phyloP scores from a whole-genome alignment of 208 protist species.

The Leishmania gerbilli region DNA sequence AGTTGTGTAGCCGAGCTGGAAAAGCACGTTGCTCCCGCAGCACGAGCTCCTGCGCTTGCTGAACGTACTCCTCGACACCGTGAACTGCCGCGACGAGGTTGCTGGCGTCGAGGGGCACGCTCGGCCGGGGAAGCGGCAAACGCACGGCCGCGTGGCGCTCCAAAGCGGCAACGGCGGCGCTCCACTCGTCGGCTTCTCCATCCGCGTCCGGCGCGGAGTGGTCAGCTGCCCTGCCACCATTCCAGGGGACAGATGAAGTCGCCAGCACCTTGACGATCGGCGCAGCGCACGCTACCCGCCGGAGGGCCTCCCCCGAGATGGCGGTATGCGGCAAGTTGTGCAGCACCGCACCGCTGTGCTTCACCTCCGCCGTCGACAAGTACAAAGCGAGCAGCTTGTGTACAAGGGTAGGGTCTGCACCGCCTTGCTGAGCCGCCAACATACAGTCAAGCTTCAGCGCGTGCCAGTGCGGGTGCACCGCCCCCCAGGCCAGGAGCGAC shows the following conservation, averaged over 20 bases:
- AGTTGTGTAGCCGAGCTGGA: conserved; percentile 50
- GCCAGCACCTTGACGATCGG: conserved; percentile 41
- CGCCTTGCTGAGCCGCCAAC: conserved; percentile 37
- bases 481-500: conserved; percentile 86
- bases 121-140: conserved; percentile 33
- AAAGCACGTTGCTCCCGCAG: conserved; percentile 53
- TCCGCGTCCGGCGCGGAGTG: not conserved
- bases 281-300: conserved; percentile 4
- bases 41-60: conserved; percentile 33
- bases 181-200: not conserved
- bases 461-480: conserved; percentile 50
- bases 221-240: not conserved
- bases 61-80: conserved; percentile 49
- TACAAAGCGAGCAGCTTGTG: conserved; percentile 50
- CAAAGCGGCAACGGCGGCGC: conserved; percentile 6
- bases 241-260: conserved; percentile 16
- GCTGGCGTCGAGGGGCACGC: conserved; percentile 37
- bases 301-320: conserved; percentile 33
- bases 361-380: conserved; percentile 63
- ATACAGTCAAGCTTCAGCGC: conserved; percentile 54
- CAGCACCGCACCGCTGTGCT: conserved; percentile 72
- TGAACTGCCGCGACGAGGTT: conserved; percentile 61
- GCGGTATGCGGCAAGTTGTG: conserved; percentile 63
- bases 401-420: conserved; percentile 45
- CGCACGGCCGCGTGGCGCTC: conserved; percentile 24